These are phyloP conservation scores for Phytopythium boreale DNA, from an alignment of 352 stramenopile species.

Conservation along the genomic window DNA sequence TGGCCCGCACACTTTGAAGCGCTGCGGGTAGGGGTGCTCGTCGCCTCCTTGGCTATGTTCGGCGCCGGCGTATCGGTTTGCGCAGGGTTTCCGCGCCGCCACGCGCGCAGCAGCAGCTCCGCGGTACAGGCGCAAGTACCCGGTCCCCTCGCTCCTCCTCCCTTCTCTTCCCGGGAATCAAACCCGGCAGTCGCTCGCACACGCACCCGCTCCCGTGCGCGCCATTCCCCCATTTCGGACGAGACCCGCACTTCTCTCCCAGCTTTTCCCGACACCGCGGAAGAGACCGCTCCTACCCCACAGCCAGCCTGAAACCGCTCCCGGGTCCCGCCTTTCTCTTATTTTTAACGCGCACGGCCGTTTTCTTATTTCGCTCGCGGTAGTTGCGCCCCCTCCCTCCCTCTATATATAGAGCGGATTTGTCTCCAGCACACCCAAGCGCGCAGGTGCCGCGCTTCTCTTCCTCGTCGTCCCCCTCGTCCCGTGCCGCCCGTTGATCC, in stretches of 20 bases:
- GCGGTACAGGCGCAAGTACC: background rate
- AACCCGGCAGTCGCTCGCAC: background rate
- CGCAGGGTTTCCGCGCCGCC: constrained; percentile 1
- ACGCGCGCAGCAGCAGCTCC: background rate
- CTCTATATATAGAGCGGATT: background rate
- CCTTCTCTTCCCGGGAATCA: background rate
- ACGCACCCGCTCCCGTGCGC: background rate
- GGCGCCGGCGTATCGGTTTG: background rate
- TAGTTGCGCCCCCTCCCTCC: background rate
- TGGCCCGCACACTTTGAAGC: background rate
- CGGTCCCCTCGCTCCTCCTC: background rate
- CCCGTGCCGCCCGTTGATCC: background rate
- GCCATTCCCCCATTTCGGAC: constrained; percentile 8
- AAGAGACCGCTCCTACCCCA: constrained; percentile 1
- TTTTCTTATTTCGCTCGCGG: background rate
- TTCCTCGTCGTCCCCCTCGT: background rate
- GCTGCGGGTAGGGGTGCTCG: constrained; percentile 4
- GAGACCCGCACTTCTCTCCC: constrained; percentile 4
- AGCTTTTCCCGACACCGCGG: background rate
- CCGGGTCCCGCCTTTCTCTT: background rate
- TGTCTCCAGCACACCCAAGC: background rate
- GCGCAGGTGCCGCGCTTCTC: background rate
- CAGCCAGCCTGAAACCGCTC: background rate
- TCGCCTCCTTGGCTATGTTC: background rate
- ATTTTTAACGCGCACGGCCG: background rate